Evolutionary conservation across 2,329 filamentous ascomycete genomes (phyloP).

Genomic region (Chaetoscypha palmicola): DNA sequence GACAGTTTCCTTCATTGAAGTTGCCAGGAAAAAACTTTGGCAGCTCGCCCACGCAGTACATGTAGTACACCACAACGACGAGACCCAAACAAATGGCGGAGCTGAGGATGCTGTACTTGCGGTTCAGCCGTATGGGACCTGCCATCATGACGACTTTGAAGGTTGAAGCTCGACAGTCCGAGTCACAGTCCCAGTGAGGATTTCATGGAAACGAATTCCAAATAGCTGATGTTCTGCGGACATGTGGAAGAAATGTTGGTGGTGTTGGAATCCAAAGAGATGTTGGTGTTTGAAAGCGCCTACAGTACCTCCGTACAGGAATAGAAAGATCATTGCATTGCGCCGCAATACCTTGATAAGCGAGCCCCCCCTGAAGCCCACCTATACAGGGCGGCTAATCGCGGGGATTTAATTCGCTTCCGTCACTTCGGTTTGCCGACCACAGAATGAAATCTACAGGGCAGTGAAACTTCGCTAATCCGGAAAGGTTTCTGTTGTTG

Average conservation of each 20-base stretch:
- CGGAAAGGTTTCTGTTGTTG: slow-evolving; percentile 3
- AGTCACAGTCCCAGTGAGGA: slow-evolving; percentile 10
- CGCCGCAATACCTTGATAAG: slow-evolving; percentile 7
- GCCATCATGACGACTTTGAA: slow-evolving; percentile 11
- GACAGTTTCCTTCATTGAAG: slow-evolving; percentile 8
- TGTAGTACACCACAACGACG: slow-evolving; percentile 8
- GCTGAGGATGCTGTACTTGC: slow-evolving; percentile 9
- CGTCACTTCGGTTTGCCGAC: slow-evolving; percentile 6
- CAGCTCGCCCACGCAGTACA: slow-evolving; percentile 10
- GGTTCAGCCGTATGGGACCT: slow-evolving; percentile 9
- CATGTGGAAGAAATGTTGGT: slow-evolving; percentile 8
- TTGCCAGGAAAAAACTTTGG: slow-evolving; percentile 8
- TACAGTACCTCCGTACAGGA: slow-evolving; percentile 4
- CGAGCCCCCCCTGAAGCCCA: slow-evolving; percentile 6
- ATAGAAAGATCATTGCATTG: slow-evolving; percentile 8
- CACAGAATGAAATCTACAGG: slow-evolving; percentile 3
- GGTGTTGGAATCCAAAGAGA: slow-evolving; percentile 6
- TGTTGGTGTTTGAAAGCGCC: slow-evolving; percentile 8
- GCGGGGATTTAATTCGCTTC: slow-evolving; percentile 9
- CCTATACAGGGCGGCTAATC: slow-evolving; percentile 7
- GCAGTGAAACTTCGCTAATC: slow-evolving; percentile 4
- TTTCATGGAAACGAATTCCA: slow-evolving; percentile 11
- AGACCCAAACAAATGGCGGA: slow-evolving; percentile 9
- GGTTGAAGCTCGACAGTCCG: slow-evolving; percentile 11
- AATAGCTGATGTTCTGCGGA: slow-evolving; percentile 12